Evolutionary conservation across 345 rosid genomes (phyloP).

Genomic region (Physaria fendleri): DNA sequence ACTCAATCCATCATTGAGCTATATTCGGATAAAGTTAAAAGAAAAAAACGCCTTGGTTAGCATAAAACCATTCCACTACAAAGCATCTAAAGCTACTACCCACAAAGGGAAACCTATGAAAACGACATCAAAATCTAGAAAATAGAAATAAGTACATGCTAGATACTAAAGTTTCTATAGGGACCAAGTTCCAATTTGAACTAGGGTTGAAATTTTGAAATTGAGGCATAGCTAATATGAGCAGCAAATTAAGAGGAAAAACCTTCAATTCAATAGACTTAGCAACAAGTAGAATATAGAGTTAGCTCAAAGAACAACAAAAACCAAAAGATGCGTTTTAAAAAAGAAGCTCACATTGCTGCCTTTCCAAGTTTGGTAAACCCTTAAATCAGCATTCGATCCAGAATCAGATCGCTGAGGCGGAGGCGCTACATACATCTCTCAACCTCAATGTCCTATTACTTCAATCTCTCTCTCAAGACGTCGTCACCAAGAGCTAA

Average conservation of each 20-base stretch:
- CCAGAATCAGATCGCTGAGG: conserved; percentile 73
- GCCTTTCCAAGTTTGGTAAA: conserved; percentile 92
- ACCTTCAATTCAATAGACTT: background rate
- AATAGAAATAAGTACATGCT: background rate
- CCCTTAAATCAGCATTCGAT: conserved; percentile 50
- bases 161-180: background rate
- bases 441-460: conserved; percentile 20
- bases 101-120: background rate
- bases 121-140: conserved; percentile 9
- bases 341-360: conserved; percentile 58
- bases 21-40: background rate
- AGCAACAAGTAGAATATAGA: background rate
- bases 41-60: background rate
- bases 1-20: conserved; percentile 7
- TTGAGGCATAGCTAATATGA: background rate
- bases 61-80: background rate
- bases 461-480: conserved; percentile 5
- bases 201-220: conserved; percentile 19
- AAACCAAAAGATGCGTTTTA: background rate
- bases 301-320: background rate
- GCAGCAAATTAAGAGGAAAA: background rate
- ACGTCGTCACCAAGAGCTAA: conserved; percentile 24
- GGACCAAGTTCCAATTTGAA: background rate
- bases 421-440: conserved; percentile 90
- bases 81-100: background rate